Evolutionary conservation across 345 rosid genomes (phyloP).

Genomic region (Raphanus raphanistrum): DNA sequence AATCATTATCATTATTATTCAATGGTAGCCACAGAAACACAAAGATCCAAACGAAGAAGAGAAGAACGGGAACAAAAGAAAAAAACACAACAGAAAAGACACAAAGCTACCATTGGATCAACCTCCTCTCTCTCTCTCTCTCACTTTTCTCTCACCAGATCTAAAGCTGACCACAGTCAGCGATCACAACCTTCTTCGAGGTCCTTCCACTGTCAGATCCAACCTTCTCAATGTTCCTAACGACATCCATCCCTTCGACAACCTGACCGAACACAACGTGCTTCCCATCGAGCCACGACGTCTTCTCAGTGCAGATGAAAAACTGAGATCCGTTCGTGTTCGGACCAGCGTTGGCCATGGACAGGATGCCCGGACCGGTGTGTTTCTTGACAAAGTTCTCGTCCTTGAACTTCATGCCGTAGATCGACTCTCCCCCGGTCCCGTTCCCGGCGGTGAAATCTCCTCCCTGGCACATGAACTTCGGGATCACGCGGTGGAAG

Average conservation of each 20-base stretch:
- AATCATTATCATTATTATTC: background rate
- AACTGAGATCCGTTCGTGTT: constrained; percentile 68
- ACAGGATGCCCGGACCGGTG: constrained; percentile 58
- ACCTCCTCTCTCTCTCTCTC: background rate
- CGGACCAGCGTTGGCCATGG: constrained; percentile 68
- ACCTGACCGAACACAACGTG: constrained; percentile 72
- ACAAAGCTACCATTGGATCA: constrained; percentile 36
- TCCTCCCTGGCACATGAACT: constrained; percentile 78
- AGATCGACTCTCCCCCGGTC: constrained; percentile 71
- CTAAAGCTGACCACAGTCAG: constrained; percentile 61
- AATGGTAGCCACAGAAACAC: background rate
- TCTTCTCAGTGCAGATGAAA: constrained; percentile 54
- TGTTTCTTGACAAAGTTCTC: constrained; percentile 69
- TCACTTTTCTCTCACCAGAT: background rate
- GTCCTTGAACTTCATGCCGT: constrained; percentile 58
- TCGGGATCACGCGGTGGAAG: constrained; percentile 69
- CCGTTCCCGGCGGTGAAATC: constrained; percentile 70
- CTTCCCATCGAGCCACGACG: constrained; percentile 63
- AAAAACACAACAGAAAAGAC: background rate
- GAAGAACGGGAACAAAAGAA: background rate
- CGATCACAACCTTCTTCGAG: constrained; percentile 41
- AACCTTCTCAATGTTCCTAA: constrained; percentile 52
- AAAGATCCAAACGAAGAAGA: background rate
- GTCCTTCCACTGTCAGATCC: constrained; percentile 56
- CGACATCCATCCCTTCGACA: constrained; percentile 55